Percentiles rank a stretch among this genome's conserved stretches.
Conservation (phyloP, 192 early-diverging fungal species). For the Backusella circina region DNA sequence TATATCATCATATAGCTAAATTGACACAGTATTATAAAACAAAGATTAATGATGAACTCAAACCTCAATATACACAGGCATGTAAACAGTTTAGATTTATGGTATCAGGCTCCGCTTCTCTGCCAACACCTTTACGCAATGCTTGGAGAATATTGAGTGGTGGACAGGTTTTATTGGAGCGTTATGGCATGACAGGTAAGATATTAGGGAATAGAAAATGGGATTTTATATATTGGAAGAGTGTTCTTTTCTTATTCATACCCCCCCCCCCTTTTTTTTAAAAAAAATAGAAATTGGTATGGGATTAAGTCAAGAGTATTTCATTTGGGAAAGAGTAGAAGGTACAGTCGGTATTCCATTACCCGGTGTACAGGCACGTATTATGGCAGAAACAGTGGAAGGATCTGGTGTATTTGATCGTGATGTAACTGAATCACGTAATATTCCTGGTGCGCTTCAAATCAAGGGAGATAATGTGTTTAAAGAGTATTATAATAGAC, state of each 20-base stretch:
- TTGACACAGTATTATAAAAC: conserved; percentile 55
- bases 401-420: conserved; percentile 28
- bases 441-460: conserved; percentile 64
- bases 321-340: conserved; percentile 29
- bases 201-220: too few relatives aligned
- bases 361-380: conserved; percentile 58
- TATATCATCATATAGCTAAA: conserved; percentile 43
- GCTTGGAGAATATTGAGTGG: conserved; percentile 71
- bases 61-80: conserved; percentile 37
- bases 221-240: too few relatives aligned
- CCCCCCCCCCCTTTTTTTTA: too few relatives aligned
- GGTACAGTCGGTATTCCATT: conserved; percentile 78
- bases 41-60: conserved; percentile 33
- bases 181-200: conserved; percentile 77
- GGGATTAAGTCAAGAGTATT: conserved; percentile 68
- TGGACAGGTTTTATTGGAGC: conserved; percentile 70
- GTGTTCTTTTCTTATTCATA: too few relatives aligned
- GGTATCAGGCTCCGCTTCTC: conserved; percentile 72
- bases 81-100: conserved; percentile 72
- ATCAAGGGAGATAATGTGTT: conserved; percentile 76
- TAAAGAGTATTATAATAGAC: conserved; percentile 70
- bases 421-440: conserved; percentile 47
- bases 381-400: conserved; percentile 45
- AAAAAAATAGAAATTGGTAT: conserved; percentile 72
- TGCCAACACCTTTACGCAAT: conserved; percentile 66